Conservation (phyloP, 306 rosid genomes). For the Phaseolus lunatus region DNA sequence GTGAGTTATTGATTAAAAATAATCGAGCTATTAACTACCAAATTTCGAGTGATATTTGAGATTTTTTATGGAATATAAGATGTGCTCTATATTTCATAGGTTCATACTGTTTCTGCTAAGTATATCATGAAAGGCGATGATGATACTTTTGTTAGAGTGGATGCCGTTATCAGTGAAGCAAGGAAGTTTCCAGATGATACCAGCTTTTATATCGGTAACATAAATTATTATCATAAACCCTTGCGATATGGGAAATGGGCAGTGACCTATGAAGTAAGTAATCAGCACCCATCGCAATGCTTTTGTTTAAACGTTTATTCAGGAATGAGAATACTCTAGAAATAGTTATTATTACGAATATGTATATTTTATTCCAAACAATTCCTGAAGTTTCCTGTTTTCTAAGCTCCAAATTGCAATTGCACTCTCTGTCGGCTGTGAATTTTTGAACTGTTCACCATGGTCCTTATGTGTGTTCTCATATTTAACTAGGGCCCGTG, state of each 20-base stretch:
- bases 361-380: neutral
- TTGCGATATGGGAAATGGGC: constrained; percentile 94
- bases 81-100: constrained; percentile 53
- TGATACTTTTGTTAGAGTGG: constrained; percentile 88
- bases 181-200: constrained; percentile 55
- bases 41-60: neutral
- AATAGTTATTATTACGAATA: neutral
- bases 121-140: constrained; percentile 92
- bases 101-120: constrained; percentile 70
- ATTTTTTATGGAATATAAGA: constrained; percentile 1
- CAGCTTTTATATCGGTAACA: constrained; percentile 86
- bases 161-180: constrained; percentile 69
- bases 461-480: neutral
- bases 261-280: constrained; percentile 78
- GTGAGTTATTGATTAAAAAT: constrained; percentile 57
- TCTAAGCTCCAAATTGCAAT: neutral
- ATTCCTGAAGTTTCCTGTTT: neutral
- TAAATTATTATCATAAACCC: constrained; percentile 81
- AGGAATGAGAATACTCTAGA: neutral
- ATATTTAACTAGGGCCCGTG: neutral
- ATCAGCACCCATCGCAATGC: constrained; percentile 15
- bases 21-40: neutral
- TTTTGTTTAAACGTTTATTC: neutral
- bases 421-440: neutral
- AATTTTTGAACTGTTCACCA: neutral